These are phyloP conservation scores for Microascus cirrosus DNA, from an alignment of 2,329 filamentous ascomycete genomes.

Conservation along the genomic window DNA sequence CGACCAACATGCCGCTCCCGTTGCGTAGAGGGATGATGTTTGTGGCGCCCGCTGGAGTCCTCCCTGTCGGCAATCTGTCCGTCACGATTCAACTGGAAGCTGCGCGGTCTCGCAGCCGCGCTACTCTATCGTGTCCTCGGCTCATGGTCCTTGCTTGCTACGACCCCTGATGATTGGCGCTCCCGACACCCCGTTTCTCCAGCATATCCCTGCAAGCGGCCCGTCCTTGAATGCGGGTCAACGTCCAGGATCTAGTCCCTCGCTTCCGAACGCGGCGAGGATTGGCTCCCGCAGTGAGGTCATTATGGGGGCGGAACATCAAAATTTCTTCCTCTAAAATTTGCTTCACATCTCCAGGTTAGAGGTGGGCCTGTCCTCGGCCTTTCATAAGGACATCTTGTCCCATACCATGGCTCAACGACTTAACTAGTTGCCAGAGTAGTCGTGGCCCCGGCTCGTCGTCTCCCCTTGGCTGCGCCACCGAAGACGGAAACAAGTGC, in stretches of 20 bases:
- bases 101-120: no score
- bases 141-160: background rate
- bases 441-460: background rate
- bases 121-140: background rate
- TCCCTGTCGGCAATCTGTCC: no score
- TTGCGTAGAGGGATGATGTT: no score
- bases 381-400: background rate
- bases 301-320: background rate
- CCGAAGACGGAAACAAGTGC: no score
- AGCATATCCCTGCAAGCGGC: background rate
- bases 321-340: background rate
- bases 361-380: background rate
- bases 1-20: no score
- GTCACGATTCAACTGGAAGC: no score
- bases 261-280: background rate
- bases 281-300: background rate
- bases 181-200: background rate
- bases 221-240: background rate
- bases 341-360: background rate
- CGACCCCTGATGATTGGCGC: background rate
- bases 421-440: background rate
- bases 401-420: background rate
- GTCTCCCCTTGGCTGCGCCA: no score
- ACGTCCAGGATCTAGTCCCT: background rate
- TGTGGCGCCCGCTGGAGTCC: no score